Base-by-base conservation (phyloP, 352 stramenopile species). In the Globisporangium polare region DNA sequence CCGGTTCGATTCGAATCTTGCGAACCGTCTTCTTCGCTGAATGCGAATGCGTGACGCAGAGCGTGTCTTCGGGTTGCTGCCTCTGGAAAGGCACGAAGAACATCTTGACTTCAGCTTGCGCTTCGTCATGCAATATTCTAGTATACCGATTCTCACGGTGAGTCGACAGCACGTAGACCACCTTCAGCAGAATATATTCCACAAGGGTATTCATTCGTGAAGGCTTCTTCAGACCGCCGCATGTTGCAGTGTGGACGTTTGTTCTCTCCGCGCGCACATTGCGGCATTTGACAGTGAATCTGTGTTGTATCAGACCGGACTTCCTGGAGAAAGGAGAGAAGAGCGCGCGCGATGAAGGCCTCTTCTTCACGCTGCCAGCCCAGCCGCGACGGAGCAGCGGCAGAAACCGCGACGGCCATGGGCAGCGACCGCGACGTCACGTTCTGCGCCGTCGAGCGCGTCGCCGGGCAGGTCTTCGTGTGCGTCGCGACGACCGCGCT, bases 381-480 rank as follows among this genome's bases (percentile, higher is more conserved):
- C 31, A 50, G 33, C 13, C 17, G 24, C 18, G 61, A 27, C 47
- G 27, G 57, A 33, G 51, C 35, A n/a, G 20, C 26, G 2, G 37
- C 58, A 41, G 54, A 76, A 46, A 59, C 51, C 15, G 63, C 71
- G 4, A 57, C 68, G 24, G 6, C 50, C n/a, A 37, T 65, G 37
- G 58, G 58, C 31, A 61, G 49, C 46, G 53, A 60, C 53, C 47
- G 60, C 53, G 74, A 88, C 60, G 74, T 89, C 53, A 91, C 70
- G 29, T 89, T 86, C 70, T 89, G 80, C 71, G 41, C 75, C 18
- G 58, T 92, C 8, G 73, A 92, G 49, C 78, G 80, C 54, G 77
- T 89, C 31, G 63, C 59, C 53, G 60, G 53, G 26, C 78, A 76
- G 56, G 62, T 71, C 10, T 89, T 81, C 55, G 68, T 92, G 6